These are phyloP conservation scores for Knoxdaviesia proteae DNA, from an alignment of 2,329 filamentous ascomycete genomes.

Conservation along the genomic window DNA sequence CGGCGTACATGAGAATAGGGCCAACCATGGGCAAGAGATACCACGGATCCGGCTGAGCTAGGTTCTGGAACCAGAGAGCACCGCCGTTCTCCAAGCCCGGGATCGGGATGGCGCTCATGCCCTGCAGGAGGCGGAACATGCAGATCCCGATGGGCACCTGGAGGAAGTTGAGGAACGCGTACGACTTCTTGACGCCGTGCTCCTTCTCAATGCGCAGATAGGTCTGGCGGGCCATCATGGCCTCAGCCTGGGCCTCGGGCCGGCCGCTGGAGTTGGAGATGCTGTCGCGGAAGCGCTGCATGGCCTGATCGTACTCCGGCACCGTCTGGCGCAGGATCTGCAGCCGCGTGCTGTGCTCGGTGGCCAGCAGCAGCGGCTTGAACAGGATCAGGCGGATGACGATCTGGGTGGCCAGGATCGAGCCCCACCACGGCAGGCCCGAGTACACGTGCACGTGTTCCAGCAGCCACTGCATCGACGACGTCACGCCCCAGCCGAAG, in stretches of 20 bases:
- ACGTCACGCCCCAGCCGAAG: slow-evolving; percentile 64
- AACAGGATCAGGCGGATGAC: slow-evolving; percentile 44
- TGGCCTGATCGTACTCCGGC: slow-evolving; percentile 26
- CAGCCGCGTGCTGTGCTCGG: slow-evolving; percentile 41
- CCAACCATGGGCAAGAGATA: slow-evolving; percentile 50
- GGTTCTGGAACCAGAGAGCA: slow-evolving; percentile 57
- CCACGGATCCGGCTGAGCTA: slow-evolving; percentile 57
- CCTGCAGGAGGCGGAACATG: slow-evolving; percentile 55
- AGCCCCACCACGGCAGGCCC: slow-evolving; percentile 65
- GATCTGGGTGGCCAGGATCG: slow-evolving; percentile 46
- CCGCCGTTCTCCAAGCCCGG: slow-evolving; percentile 55
- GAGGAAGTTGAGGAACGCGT: slow-evolving; percentile 17
- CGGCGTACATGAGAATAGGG: slow-evolving; percentile 31
- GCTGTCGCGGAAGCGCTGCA: slow-evolving; percentile 24
- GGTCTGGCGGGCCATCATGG: slow-evolving; percentile 10
- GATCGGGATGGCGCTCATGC: slow-evolving; percentile 60
- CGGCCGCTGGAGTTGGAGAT: slow-evolving; percentile 21
- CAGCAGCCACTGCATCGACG: slow-evolving; percentile 50
- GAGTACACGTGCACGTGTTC: slow-evolving; percentile 65
- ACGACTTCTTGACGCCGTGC: slow-evolving; percentile 13
- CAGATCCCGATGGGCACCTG: slow-evolving; percentile 55
- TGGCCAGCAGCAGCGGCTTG: slow-evolving; percentile 39
- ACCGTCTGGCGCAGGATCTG: slow-evolving; percentile 28
- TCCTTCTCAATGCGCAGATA: slow-evolving; percentile 9
- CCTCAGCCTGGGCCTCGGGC: slow-evolving; percentile 4